Percentiles rank a stretch among this genome's conserved stretches.
Evolutionary conservation across 768 basidiomycete species (phyloP).

Genomic region (Termitomyces sp.): DNA sequence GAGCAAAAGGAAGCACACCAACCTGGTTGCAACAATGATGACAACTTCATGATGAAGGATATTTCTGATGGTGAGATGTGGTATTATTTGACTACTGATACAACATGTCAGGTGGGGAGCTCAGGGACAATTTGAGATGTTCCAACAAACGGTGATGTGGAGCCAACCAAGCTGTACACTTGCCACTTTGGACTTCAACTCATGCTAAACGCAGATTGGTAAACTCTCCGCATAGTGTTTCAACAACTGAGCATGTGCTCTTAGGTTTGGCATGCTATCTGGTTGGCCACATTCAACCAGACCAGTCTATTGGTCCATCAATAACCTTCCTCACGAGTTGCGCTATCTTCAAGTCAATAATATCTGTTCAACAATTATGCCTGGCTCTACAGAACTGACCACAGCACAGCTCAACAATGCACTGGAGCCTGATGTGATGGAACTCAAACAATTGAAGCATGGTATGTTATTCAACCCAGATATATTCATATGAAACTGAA

Average conservation of each 20-base stretch:
- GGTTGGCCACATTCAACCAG: slow-evolving; percentile 26
- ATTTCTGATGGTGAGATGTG: background rate
- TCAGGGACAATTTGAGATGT: background rate
- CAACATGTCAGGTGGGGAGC: background rate
- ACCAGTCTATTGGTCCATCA: slow-evolving; percentile 23
- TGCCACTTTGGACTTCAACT: background rate
- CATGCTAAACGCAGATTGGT: background rate
- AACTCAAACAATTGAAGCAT: slow-evolving; percentile 21
- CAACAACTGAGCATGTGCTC: too few relatives aligned
- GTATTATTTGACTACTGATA: background rate
- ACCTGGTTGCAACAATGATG: background rate
- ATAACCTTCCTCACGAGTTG: slow-evolving; percentile 21
- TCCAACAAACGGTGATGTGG: background rate
- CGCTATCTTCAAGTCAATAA: slow-evolving; percentile 23
- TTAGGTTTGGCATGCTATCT: slow-evolving; percentile 25
- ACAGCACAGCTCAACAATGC: slow-evolving; percentile 24
- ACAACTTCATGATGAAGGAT: background rate
- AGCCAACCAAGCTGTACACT: background rate
- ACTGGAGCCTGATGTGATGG: slow-evolving; percentile 19
- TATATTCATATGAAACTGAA: too few relatives aligned
- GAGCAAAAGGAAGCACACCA: too few relatives aligned
- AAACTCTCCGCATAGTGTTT: too few relatives aligned
- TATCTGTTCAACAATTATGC: slow-evolving; percentile 21
- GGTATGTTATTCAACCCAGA: too few relatives aligned
- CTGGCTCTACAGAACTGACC: slow-evolving; percentile 26